Evolutionary conservation across 768 basidiomycete species (phyloP).

Genomic region (Trametes maxima): DNA sequence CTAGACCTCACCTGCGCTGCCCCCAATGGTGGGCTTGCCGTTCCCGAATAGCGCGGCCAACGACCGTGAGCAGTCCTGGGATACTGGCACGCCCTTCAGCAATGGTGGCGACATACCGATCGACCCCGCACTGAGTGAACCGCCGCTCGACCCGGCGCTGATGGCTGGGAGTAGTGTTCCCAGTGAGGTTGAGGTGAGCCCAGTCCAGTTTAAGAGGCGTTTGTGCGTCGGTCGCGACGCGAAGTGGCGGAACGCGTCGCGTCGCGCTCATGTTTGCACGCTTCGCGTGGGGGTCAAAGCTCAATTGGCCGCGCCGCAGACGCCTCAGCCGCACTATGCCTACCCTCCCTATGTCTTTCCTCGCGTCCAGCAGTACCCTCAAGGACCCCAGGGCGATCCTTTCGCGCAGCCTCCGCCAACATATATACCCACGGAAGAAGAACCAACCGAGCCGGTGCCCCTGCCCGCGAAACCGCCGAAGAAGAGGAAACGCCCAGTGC

Average conservation of each 20-base stretch:
- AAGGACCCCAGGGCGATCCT: constrained; percentile 82
- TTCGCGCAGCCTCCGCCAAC: constrained; percentile 64
- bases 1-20: constrained; percentile 22
- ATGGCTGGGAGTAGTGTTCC: constrained; percentile 17
- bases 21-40: constrained; percentile 20
- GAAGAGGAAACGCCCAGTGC: constrained; percentile 44
- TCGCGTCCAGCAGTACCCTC: constrained; percentile 53
- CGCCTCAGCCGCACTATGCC: constrained; percentile 21
- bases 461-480: constrained; percentile 46
- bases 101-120: constrained; percentile 68
- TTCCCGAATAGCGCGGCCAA: constrained; percentile 10
- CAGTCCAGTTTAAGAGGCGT: constrained; percentile 1
- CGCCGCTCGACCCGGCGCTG: constrained; percentile 31
- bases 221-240: constrained; percentile 27
- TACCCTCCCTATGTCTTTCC: constrained; percentile 29
- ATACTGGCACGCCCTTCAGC: constrained; percentile 60
- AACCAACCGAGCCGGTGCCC: constrained; percentile 37
- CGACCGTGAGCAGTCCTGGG: constrained; percentile 56
- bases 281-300: constrained; percentile 19
- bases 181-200: constrained; percentile 25
- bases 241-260: constrained; percentile 62
- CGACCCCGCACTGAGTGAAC: constrained; percentile 66
- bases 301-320: constrained; percentile 23
- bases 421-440: constrained; percentile 50
- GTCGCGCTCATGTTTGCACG: constrained; percentile 45